phyloP scores from a whole-genome alignment of 306 rosid genomes.

The Begonia peltatifolia region DNA sequence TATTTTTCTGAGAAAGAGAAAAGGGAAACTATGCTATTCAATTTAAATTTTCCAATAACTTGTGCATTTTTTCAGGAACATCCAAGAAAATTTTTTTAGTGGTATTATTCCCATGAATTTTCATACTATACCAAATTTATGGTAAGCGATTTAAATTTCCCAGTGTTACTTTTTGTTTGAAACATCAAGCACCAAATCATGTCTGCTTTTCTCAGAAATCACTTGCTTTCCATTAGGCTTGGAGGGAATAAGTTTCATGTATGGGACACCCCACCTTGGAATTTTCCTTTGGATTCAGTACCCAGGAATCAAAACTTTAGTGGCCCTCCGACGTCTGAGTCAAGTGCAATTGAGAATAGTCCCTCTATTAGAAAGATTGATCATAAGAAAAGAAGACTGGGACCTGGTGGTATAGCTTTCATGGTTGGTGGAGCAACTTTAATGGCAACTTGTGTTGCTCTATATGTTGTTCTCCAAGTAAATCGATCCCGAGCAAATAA shows the following conservation, averaged over 20 bases:
- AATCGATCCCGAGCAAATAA: conserved; percentile 22
- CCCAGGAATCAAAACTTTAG: conserved; percentile 33
- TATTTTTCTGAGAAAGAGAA: background rate
- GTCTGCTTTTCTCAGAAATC: background rate
- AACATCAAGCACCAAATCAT: conserved; percentile 7
- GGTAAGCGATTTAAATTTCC: conserved; percentile 28
- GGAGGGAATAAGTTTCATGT: conserved; percentile 63
- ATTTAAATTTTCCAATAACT: conserved; percentile 8
- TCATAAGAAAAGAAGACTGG: conserved; percentile 39
- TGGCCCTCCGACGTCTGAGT: conserved; percentile 52
- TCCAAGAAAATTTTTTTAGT: conserved; percentile 70
- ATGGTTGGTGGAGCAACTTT: conserved; percentile 58
- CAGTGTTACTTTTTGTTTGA: conserved; percentile 6
- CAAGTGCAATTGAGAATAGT: conserved; percentile 60
- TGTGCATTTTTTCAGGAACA: conserved; percentile 38
- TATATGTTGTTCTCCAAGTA: conserved; percentile 33
- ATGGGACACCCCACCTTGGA: conserved; percentile 62
- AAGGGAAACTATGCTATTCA: conserved; percentile 2
- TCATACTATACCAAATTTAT: conserved; percentile 66
- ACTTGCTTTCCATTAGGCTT: conserved; percentile 34
- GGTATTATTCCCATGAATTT: conserved; percentile 76
- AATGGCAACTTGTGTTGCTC: conserved; percentile 42
- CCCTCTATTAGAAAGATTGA: conserved; percentile 20
- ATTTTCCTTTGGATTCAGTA: conserved; percentile 42
- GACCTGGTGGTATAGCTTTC: conserved; percentile 66